Percentiles rank a stretch among this genome's conserved stretches.
phyloP scores from a whole-genome alignment of 176 grass and related monocot genomes.

The Pharus latifolius region DNA sequence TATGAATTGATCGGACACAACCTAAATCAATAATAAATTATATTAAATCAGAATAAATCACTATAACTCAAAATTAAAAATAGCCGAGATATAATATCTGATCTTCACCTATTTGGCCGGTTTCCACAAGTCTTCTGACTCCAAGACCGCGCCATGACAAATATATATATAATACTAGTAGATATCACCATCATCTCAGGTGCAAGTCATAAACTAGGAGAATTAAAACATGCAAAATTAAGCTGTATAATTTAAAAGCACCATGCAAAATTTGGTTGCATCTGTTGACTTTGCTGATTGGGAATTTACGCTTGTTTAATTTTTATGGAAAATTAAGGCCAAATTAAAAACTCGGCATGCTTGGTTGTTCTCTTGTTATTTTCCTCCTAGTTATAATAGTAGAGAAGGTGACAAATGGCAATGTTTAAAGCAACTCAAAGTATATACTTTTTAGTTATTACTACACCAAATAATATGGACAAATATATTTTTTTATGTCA shows the following conservation, averaged over 20 bases:
- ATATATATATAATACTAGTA: not conserved
- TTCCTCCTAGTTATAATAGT: not conserved
- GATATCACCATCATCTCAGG: slow-evolving; percentile 13
- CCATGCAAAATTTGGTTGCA: slow-evolving; percentile 18
- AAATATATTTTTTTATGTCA: not conserved
- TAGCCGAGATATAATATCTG: too few relatives aligned
- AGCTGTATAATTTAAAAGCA: too few relatives aligned
- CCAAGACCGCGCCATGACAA: too few relatives aligned
- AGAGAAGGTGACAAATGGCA: slow-evolving; percentile 28
- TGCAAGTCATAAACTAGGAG: not conserved
- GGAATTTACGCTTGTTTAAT: slow-evolving; percentile 23
- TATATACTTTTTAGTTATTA: not conserved
- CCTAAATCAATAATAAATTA: too few relatives aligned
- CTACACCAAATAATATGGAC: not conserved
- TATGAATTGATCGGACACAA: too few relatives aligned
- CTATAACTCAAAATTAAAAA: too few relatives aligned
- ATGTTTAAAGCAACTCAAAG: not conserved
- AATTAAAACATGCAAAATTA: not conserved
- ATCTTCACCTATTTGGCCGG: too few relatives aligned
- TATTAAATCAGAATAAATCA: too few relatives aligned
- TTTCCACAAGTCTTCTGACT: too few relatives aligned
- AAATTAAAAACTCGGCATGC: slow-evolving; percentile 10
- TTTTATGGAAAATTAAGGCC: not conserved
- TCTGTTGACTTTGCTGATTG: slow-evolving; percentile 35
- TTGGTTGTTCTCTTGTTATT: slow-evolving; percentile 20